Evolutionary conservation across 192 early-diverging fungal genomes (phyloP), one percentile per base, ranked within the genome.

Genomic region (Mortierella antarctica): DNA sequence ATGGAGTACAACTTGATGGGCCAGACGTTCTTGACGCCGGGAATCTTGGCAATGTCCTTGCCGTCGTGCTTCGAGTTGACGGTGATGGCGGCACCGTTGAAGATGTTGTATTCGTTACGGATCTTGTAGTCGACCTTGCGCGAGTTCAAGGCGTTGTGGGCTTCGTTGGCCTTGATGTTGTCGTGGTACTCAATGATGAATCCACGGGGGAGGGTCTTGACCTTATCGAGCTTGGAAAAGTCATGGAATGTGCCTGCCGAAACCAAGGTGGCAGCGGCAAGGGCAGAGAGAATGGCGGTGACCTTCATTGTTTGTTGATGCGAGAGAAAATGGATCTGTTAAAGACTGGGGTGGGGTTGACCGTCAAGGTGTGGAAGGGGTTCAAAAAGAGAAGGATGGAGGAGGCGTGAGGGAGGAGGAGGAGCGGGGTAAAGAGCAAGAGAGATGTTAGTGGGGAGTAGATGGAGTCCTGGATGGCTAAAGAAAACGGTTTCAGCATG

Each of bases 21-120:
- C 86, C 85, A 86, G 51, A 84, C 62, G 42, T 62, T 49, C 73
- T 84, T 84, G 47, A 86, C 67, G 10, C 62, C 74, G 11, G 60
- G 49, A 17, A 82, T 62, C 42, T 63, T 57, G 48, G 76, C 57
- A 57, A 84, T 70, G 9, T 54, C 57, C 5, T 64, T 17, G 1
- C 74, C 77, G 46, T 85, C 66, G 14, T 82, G 52, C 10, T 54
- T 51, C 11, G 77, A 71, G 15, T 79, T 72, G 39, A 87, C 76
- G 0, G 61, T 58, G 20, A 89, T 53, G 14, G 88, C 82, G n/a
- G 86, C 76, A 18, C 84, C 83, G 62, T 86, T 83, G 50, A 89
- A 82, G 46, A 82, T 51, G 31, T 83, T 53, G 55, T 82, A 88
- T 57, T 88, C 83, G n/a, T 90, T 77, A 15, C 74, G 74, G 62